Evolutionary conservation across 495 filamentous ascomycete genomes (phyloP).

Genomic region (Daldinia childiae): DNA sequence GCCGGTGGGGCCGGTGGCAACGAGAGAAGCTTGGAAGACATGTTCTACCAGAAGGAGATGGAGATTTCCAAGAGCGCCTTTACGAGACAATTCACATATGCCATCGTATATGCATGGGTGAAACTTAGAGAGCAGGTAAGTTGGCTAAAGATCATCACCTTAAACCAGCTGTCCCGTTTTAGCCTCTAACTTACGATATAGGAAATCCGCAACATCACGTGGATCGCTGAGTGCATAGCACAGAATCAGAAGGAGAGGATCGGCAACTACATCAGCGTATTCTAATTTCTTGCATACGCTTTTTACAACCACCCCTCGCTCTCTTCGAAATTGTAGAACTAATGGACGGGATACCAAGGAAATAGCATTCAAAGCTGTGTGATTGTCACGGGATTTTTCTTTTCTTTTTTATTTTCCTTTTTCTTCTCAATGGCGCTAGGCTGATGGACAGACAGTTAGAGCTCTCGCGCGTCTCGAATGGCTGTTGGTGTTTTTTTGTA

Average conservation of each 20-base stretch:
- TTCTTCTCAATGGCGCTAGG: constrained; percentile 27
- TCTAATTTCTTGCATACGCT: constrained; percentile 52
- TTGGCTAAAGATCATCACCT: constrained; percentile 1
- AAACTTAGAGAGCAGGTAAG: constrained; percentile 96
- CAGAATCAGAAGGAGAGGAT: constrained; percentile 99
- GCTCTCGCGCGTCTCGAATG: constrained; percentile 32
- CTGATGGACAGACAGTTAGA: constrained; percentile 37
- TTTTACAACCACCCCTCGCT: constrained; percentile 24
- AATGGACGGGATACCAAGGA: constrained; percentile 45
- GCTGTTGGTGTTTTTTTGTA: constrained; percentile 31
- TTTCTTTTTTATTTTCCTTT: background rate
- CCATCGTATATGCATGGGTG: constrained; percentile 97
- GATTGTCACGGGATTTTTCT: constrained; percentile 28
- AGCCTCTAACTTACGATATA: constrained; percentile 48
- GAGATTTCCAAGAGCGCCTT: constrained; percentile 94
- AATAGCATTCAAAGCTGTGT: constrained; percentile 31
- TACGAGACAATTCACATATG: constrained; percentile 94
- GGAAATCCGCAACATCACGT: constrained; percentile 99
- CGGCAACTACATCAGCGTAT: constrained; percentile 97
- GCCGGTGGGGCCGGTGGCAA: constrained; percentile 76
- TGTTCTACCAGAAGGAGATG: constrained; percentile 99
- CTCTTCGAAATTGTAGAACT: constrained; percentile 49
- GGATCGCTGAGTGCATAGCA: constrained; percentile 99
- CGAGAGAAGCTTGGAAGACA: constrained; percentile 90
- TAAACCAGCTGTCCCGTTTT: background rate